Evolutionary conservation across 768 basidiomycete genomes (phyloP), one percentile per base, ranked within the genome.

Genomic region (Lactifluus volemus): DNA sequence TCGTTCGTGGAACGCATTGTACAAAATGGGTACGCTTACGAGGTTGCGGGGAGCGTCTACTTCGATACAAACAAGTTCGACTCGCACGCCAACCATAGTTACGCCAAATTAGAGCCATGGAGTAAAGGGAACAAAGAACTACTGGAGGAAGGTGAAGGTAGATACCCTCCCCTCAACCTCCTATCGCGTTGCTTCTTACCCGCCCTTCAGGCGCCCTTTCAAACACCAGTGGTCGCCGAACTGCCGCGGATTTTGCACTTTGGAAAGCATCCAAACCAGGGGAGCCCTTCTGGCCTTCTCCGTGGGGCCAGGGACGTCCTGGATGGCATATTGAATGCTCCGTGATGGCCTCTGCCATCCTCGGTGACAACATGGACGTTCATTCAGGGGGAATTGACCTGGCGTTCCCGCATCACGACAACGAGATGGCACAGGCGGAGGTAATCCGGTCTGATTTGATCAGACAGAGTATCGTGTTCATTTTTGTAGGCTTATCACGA

Each of bases 241-340:
- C 91, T n/a, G 72, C 85, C 1, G 80, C 94, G 7, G 97, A 99
- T 74, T 99, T 99, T 73, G 97, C 97, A 5, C 77, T 99, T 12
- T 99, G 97, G 97, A 99, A 99, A 74, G 85, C 89, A 2, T 92
- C 92, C 34, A 96, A 94, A 76, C 84, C 92, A 2, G 97, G 97
- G 7, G 97, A 99, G 72, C 97, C 97, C 2, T 86, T 86, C 3
- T 99, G 97, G 96, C 84, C 87, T 0, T 97, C 94, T 11, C 88
- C 92, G 5, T 99, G 97, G 97, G 97, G 97, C 17, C 77, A 77
- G 45, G 94, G 95, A n/a, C 81, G 96, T 47, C 96, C 96, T 3
- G 96, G 96, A 15, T 99, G 96, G 96, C 96, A 99, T 72, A 98
- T 99, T 60, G 96, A 99, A 72, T 99, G 96, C 74, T 95, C 92